Conservation (phyloP, 805 yeast genomes). For the Lipomyces spencermartinsiae region DNA sequence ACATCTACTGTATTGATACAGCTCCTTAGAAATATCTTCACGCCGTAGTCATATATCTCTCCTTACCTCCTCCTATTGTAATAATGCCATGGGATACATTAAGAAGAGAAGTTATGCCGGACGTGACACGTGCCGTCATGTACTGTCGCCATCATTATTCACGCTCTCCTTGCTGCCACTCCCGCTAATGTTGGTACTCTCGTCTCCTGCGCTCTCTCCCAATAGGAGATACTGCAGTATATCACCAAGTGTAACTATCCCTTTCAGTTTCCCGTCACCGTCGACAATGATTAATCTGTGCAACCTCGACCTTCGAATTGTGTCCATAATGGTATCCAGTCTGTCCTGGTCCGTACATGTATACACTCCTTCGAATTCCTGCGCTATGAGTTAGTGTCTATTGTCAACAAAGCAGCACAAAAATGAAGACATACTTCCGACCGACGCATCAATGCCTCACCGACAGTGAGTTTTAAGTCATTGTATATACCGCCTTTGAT, state of each 20-base stretch:
- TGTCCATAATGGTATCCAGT: slow-evolving; percentile 87
- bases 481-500: slow-evolving; percentile 94
- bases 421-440: slow-evolving; percentile 57
- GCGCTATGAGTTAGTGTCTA: neutral
- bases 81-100: neutral
- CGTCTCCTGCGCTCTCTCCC: slow-evolving; percentile 51
- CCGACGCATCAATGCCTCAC: slow-evolving; percentile 92
- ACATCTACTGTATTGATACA: neutral
- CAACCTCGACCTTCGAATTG: slow-evolving; percentile 86
- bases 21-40: neutral
- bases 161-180: slow-evolving; percentile 4
- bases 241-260: slow-evolving; percentile 90
- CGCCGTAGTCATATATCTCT: neutral
- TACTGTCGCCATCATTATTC: neutral
- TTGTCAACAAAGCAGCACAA: neutral
- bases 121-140: neutral
- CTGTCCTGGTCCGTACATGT: slow-evolving; percentile 91
- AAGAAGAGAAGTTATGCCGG: neutral
- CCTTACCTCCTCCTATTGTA: neutral
- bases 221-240: slow-evolving; percentile 81
- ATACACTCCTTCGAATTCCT: slow-evolving; percentile 94
- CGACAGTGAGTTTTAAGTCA: slow-evolving; percentile 88
- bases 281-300: slow-evolving; percentile 94
- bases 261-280: slow-evolving; percentile 65
- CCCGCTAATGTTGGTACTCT: slow-evolving; percentile 1